Conservation (phyloP, 352 stramenopile species). For the Ophiocytium majus region DNA sequence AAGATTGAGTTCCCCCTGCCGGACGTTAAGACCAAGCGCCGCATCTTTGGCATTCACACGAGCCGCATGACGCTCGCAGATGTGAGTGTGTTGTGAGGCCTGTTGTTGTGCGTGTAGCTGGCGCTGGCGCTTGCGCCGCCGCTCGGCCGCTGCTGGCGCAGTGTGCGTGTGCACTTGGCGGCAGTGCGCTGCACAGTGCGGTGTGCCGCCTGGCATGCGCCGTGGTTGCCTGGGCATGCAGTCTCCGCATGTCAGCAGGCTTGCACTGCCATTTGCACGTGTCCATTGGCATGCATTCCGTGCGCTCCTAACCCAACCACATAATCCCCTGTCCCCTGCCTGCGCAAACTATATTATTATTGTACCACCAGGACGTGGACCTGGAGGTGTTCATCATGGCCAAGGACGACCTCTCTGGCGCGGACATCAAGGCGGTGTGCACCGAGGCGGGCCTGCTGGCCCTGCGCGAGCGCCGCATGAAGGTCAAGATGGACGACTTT, state of each 20-base stretch:
- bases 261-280: no score
- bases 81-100: no score
- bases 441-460: slow-evolving; percentile 98
- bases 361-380: slow-evolving; percentile 99
- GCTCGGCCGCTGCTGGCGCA: background rate
- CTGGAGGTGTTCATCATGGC: slow-evolving; percentile 99
- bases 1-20: slow-evolving; percentile 99
- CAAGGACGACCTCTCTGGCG: slow-evolving; percentile 99
- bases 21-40: slow-evolving; percentile 98
- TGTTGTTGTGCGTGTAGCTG: no score
- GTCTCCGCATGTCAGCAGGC: no score
- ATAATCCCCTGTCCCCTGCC: no score
- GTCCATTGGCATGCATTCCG: no score
- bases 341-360: no score
- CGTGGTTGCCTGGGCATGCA: no score
- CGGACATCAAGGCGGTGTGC: slow-evolving; percentile 99
- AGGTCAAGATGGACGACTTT: slow-evolving; percentile 97
- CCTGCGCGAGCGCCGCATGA: slow-evolving; percentile 97
- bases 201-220: no score
- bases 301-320: no score
- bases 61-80: slow-evolving; percentile 45
- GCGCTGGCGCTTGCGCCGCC: no score
- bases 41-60: slow-evolving; percentile 99
- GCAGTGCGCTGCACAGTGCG: no score
- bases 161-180: background rate